Base-by-base conservation (phyloP, 306 rosid species). In the Fragaria ananassa region DNA sequence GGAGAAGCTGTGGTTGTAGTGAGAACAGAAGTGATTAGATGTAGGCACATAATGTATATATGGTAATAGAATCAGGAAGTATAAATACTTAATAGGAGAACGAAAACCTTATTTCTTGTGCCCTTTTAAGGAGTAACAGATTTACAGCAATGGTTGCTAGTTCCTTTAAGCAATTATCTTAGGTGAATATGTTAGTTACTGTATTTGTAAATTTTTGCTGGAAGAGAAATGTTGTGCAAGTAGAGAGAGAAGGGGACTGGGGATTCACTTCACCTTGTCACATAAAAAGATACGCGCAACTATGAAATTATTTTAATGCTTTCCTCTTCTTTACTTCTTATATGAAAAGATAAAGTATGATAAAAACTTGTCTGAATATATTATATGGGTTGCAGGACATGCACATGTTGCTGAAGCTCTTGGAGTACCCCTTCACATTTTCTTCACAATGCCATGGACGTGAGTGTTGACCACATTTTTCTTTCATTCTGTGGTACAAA, bases 401-500 rank as follows among this genome's bases (percentile, higher is more conserved):
- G 81, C 83, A 47, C 97, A 95, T 86, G 85, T 95, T 85, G 97
- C 99, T 47, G 99, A 95, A 88, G 89, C 97, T 84, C 93, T 92
- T 72, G 89, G 92, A 75, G 97, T 95, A 76, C 99, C 99, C 64
- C 87, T 95, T 78, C 99, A 95, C 84, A 92, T 95, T 76, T 95
- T 92, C 96, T 95, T 95, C 89, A 95, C 99, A 58, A 95, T 95
- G 99, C 99, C 99, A 63, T 95, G 99, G 99, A 95, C 99, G 99
- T 95, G 81, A 89, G 98, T 89, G 81, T 70, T 39, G 41, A 78
- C 49, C 78, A 50, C 77, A 53, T n/a, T 46, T 67, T 51, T 8
- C 34, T 18, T 56, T 54, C 64, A 35, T 61, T 50, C 18, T n/a
- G 47, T 65, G 51, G 54, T 73, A 47, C 27, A 27, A 19, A 25